A percentile compares a stretch with the other conserved stretches of the same genome.
phyloP scores from a whole-genome alignment of 2,329 filamentous ascomycete species.

The Neofusicoccum laricinum region DNA sequence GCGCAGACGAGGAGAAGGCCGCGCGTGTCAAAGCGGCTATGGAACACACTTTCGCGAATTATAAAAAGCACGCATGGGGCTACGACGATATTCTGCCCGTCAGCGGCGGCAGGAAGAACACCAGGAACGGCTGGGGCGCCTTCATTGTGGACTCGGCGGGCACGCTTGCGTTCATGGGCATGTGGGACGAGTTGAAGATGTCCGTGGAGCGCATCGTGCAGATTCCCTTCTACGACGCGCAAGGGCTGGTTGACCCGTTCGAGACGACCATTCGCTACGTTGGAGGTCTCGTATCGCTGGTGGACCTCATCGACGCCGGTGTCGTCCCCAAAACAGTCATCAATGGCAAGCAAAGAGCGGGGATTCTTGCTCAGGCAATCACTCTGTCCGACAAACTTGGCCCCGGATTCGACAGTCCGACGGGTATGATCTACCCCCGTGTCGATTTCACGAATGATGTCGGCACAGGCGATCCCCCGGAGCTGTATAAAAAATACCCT shows the following conservation, averaged over 20 bases:
- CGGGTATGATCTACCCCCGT: conserved; percentile 45
- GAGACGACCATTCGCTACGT: conserved; percentile 43
- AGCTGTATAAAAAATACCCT: conserved; percentile 27
- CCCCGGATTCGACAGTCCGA: conserved; percentile 40
- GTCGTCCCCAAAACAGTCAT: conserved; percentile 36
- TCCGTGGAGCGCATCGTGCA: conserved; percentile 38
- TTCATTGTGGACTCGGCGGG: conserved; percentile 42
- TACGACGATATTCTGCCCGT: conserved; percentile 40
- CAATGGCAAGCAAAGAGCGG: conserved; percentile 28
- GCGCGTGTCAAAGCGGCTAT: conserved; percentile 37
- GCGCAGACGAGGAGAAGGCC: conserved; percentile 33
- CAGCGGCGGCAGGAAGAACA: conserved; percentile 32
- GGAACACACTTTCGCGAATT: conserved; percentile 40
- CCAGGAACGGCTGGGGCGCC: conserved; percentile 42
- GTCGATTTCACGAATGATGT: conserved; percentile 39
- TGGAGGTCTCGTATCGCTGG: conserved; percentile 38
- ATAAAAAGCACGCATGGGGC: conserved; percentile 40
- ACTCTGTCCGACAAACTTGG: conserved; percentile 36
- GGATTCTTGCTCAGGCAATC: conserved; percentile 37
- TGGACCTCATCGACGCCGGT: conserved; percentile 41
- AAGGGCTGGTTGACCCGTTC: conserved; percentile 40
- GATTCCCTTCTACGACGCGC: conserved; percentile 35
- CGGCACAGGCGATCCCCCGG: conserved; percentile 30
- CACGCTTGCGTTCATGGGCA: conserved; percentile 40
- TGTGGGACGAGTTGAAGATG: conserved; percentile 42